Evolutionary conservation across 257 asterid genomes (phyloP), one percentile per base, ranked within the genome.

Genomic region (Solanum rostratum): DNA sequence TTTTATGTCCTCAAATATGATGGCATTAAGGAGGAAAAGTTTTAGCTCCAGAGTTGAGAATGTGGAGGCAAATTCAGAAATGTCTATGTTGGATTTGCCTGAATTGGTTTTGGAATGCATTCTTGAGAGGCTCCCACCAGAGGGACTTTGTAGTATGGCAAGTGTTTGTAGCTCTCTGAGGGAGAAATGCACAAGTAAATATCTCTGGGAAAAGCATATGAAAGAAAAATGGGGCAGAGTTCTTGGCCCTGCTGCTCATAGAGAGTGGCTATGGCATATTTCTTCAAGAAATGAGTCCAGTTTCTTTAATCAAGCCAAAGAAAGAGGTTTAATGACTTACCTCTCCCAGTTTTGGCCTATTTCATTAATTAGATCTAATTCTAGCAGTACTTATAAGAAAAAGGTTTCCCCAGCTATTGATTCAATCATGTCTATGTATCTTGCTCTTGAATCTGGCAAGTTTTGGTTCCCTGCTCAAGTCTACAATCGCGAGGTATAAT

Each of bases 391-490:
- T 71, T 39, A 43, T 10, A 60, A 62, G 65, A 84, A 43, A 45
- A 84, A 65, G 1, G 24, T 5, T 62, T 16, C 78, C 18, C 29
- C 78, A 27, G 60, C 60, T 81, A 53, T 81, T 84, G 93, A 93
- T 88, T 94, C 97, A 5, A 55, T 91, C 55, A 94, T 94, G 97
- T 88, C 89, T 84, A 88, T 89, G 91, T 95, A 90, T 88, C 88
- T 91, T 88, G 98, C 98, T 83, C 93, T 95, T 74, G 95, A 94
- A 88, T 88, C 95, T 63, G 99, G 99, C 76, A 85, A 85, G 30
- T 94, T 94, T 84, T 91, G 97, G 93, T 94, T 95, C 83, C 98
- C 97, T 79, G 98, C 98, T 4, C 99, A 95, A 90, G 97, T 95
- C 63, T 95, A 93, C 57, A 95, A 95, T 76, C 95, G 98, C 3